phyloP scores from a whole-genome alignment of 345 rosid species.

The Clausena lansium region DNA sequence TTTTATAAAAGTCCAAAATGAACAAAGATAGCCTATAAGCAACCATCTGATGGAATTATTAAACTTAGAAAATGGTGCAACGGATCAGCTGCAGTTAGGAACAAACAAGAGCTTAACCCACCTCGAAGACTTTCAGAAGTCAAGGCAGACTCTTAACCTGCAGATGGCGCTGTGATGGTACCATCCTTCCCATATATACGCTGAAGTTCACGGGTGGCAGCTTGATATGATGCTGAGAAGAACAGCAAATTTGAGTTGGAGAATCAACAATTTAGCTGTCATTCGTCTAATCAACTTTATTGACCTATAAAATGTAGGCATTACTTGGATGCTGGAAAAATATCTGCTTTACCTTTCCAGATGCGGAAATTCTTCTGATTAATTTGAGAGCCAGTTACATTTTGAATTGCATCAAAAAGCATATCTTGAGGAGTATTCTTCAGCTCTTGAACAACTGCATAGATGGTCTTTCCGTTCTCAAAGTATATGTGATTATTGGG shows the following conservation, averaged over 20 bases:
- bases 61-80: slow-evolving; percentile 3
- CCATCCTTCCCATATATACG: slow-evolving; percentile 62
- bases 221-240: slow-evolving; percentile 58
- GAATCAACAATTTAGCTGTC: slow-evolving; percentile 21
- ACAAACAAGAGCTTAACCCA: slow-evolving; percentile 21
- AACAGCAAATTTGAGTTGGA: slow-evolving; percentile 10
- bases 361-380: slow-evolving; percentile 53
- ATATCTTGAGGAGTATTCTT: slow-evolving; percentile 55
- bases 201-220: slow-evolving; percentile 62
- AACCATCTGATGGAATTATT: slow-evolving; percentile 16
- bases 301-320: background rate
- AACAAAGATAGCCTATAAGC: background rate
- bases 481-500: slow-evolving; percentile 72
- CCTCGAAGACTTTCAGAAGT: slow-evolving; percentile 8
- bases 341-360: slow-evolving; percentile 50
- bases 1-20: background rate
- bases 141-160: slow-evolving; percentile 26
- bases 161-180: slow-evolving; percentile 25
- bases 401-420: slow-evolving; percentile 56
- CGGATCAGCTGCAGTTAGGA: slow-evolving; percentile 13
- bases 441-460: slow-evolving; percentile 64
- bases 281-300: background rate
- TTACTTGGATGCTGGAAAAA: background rate
- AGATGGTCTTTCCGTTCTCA: slow-evolving; percentile 66
- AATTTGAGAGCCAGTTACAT: slow-evolving; percentile 46